phyloP scores from a whole-genome alignment of 208 protist genomes.

The Trypanosoma cruzi region DNA sequence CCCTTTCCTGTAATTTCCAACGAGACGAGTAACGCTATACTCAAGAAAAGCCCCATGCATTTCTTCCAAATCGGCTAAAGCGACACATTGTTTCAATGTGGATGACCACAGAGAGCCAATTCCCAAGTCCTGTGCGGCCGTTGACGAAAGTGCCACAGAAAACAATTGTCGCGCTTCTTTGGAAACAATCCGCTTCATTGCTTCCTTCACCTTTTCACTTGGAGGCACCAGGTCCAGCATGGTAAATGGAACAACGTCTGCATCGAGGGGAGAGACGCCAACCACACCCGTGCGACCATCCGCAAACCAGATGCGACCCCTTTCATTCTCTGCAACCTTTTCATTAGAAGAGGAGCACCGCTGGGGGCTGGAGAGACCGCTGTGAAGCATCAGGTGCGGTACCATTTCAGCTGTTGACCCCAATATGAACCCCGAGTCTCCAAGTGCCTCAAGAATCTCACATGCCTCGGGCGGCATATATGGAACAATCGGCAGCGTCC shows the following conservation, averaged over 20 bases:
- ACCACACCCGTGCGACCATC: constrained; percentile 68
- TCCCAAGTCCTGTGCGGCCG: not conserved
- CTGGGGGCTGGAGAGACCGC: not conserved
- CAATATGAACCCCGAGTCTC: constrained; percentile 41
- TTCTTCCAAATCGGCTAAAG: constrained; percentile 21
- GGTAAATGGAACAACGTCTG: constrained; percentile 23
- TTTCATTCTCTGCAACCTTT: constrained; percentile 11
- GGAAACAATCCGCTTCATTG: constrained; percentile 33
- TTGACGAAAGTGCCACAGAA: constrained; percentile 23
- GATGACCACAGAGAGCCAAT: not conserved
- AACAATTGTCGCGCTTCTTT: constrained; percentile 42
- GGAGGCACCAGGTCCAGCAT: constrained; percentile 34
- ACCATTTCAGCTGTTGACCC: constrained; percentile 65
- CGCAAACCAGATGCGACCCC: constrained; percentile 57
- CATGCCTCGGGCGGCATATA: constrained; percentile 45
- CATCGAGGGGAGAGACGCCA: constrained; percentile 35
- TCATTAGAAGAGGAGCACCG: constrained; percentile 6
- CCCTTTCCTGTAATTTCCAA: constrained; percentile 57
- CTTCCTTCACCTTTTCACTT: constrained; percentile 48
- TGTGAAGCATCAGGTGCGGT: constrained; percentile 53
- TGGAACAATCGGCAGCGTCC: constrained; percentile 61
- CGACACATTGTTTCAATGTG: not conserved
- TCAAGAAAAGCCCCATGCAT: constrained; percentile 54
- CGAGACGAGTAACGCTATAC: constrained; percentile 42
- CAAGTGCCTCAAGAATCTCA: constrained; percentile 15